Evolutionary conservation across 176 grass and related monocot species (phyloP).

Genomic region (Ensete glaucum): DNA sequence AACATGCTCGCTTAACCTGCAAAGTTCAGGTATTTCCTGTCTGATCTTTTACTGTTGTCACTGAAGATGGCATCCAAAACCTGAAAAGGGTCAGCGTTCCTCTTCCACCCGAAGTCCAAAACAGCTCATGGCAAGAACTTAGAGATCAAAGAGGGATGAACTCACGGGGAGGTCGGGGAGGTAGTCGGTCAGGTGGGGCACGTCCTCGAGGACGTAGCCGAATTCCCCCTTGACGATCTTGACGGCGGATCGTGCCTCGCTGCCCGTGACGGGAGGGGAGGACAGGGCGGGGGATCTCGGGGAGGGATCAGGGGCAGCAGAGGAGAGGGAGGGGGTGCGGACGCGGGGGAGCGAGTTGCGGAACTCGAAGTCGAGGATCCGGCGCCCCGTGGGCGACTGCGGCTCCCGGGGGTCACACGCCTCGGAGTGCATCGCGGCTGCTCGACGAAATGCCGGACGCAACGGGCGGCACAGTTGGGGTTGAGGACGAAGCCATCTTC

Average conservation of each 20-base stretch:
- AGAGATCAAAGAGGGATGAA: neutral
- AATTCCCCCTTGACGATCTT: constrained; percentile 58
- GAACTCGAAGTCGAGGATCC: constrained; percentile 11
- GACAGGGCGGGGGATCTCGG: neutral
- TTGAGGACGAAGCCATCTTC: neutral
- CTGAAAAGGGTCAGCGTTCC: no score
- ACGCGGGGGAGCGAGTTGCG: constrained; percentile 8
- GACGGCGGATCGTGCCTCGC: neutral
- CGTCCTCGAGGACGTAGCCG: constrained; percentile 94
- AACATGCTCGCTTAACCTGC: neutral
- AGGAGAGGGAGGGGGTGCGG: neutral
- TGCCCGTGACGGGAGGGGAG: neutral
- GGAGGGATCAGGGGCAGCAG: neutral
- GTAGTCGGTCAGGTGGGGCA: constrained; percentile 78
- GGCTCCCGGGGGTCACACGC: neutral
- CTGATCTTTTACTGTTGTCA: neutral
- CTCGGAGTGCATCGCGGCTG: neutral
- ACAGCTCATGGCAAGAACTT: neutral
- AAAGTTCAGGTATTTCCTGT: neutral
- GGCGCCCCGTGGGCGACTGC: constrained; percentile 3
- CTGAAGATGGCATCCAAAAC: neutral
- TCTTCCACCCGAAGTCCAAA: neutral
- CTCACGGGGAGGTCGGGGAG: constrained; percentile 64
- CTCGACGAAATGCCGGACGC: neutral
- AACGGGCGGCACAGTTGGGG: neutral